A percentile compares a stretch with the other conserved stretches of the same genome.
Conservation (phyloP, 768 basidiomycete genomes). For the Termitomyces sp. region DNA sequence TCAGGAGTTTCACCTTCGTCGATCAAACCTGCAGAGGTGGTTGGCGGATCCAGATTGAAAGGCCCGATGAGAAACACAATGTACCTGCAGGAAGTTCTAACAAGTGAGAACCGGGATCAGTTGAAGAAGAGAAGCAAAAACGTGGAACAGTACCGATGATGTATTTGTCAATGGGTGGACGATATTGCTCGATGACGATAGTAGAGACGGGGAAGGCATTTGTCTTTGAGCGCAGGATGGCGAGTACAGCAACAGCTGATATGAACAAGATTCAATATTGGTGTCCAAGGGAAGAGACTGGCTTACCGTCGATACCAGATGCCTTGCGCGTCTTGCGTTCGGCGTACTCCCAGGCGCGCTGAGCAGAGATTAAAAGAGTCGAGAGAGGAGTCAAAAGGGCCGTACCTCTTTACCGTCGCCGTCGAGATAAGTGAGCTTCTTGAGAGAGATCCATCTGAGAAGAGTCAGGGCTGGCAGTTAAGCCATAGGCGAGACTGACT, state of each 20-base stretch:
- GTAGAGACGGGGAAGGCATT: slow-evolving; percentile 73
- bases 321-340: slow-evolving; percentile 77
- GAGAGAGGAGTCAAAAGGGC: slow-evolving; percentile 6
- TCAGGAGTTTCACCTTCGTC: slow-evolving; percentile 84
- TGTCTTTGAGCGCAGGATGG: slow-evolving; percentile 74
- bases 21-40: slow-evolving; percentile 58
- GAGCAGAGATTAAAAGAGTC: slow-evolving; percentile 1
- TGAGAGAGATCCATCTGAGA: slow-evolving; percentile 79
- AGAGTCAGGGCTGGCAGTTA: background rate
- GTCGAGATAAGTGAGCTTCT: slow-evolving; percentile 80
- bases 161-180: slow-evolving; percentile 79
- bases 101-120: background rate
- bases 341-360: slow-evolving; percentile 91
- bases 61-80: background rate
- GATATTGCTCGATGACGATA: slow-evolving; percentile 88
- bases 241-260: slow-evolving; percentile 81
- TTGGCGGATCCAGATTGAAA: background rate
- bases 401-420: slow-evolving; percentile 69
- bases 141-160: slow-evolving; percentile 55
- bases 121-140: background rate
- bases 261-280: background rate
- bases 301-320: slow-evolving; percentile 76
- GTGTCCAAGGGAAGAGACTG: background rate
- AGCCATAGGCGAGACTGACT: slow-evolving; percentile 34
- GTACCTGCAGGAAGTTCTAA: slow-evolving; percentile 39